A percentile compares a stretch with the other conserved stretches of the same genome.
Evolutionary conservation across 352 stramenopile species (phyloP).

Genomic region (Thraustochytrium striatum): DNA sequence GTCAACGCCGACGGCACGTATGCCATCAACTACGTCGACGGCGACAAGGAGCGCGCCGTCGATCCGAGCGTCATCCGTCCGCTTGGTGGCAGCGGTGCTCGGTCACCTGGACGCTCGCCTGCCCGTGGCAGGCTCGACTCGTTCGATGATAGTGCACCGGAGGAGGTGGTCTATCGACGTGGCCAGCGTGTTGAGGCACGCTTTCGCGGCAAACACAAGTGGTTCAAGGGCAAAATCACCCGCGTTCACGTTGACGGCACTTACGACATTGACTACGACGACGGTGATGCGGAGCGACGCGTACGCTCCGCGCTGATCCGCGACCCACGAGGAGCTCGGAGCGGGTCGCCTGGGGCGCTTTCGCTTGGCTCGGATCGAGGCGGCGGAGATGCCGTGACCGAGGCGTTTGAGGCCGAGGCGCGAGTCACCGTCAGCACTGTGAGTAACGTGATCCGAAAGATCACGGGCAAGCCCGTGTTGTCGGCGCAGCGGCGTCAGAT

Average conservation of each 20-base stretch:
- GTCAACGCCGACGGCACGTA: conserved; percentile 67
- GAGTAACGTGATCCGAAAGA: conserved; percentile 24
- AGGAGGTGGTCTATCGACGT: too few relatives aligned
- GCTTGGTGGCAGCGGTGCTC: too few relatives aligned
- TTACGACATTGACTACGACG: conserved; percentile 56
- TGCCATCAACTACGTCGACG: conserved; percentile 71
- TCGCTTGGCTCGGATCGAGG: too few relatives aligned
- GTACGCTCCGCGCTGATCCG: neutral
- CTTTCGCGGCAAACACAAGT: conserved; percentile 45
- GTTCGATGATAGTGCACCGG: too few relatives aligned
- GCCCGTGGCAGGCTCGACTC: too few relatives aligned
- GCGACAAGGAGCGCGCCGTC: conserved; percentile 64
- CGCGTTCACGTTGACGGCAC: conserved; percentile 53
- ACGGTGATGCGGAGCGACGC: conserved; percentile 48
- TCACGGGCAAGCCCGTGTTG: conserved; percentile 23
- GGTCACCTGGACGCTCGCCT: too few relatives aligned
- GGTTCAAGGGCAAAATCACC: conserved; percentile 52
- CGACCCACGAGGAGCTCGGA: too few relatives aligned
- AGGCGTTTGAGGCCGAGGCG: neutral
- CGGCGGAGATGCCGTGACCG: neutral
- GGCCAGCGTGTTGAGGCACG: conserved; percentile 58
- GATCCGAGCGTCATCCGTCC: conserved; percentile 52
- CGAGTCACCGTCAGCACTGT: conserved; percentile 33
- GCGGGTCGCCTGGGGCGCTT: too few relatives aligned
- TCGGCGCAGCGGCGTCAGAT: neutral